Conservation (phyloP, 1,284 basidiomycete species). For the Marasmius sp. region DNA sequence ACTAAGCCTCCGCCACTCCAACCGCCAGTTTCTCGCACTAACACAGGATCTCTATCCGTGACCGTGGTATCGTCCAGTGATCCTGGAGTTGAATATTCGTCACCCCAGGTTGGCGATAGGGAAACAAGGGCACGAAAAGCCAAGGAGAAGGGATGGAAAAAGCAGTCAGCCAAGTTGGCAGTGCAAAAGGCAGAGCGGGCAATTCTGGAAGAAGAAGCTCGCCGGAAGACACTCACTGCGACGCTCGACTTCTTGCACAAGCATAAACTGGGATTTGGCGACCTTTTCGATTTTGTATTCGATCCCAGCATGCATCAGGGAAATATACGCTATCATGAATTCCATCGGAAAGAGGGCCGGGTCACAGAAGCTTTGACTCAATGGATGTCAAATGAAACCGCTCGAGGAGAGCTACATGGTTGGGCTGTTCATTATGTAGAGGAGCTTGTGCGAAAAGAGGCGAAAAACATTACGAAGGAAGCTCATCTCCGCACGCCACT, state of each 20-base stretch:
- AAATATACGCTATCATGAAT: constrained; percentile 13
- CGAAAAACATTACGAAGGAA: neutral
- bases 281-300: constrained; percentile 22
- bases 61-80: neutral
- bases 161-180: neutral
- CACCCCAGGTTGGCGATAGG: neutral
- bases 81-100: neutral
- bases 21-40: neutral
- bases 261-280: constrained; percentile 7
- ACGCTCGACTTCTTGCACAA: neutral
- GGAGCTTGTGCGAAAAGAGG: constrained; percentile 1
- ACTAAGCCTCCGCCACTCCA: neutral
- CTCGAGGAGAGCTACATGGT: neutral
- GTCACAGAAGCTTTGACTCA: constrained; percentile 16
- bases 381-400: constrained; percentile 14
- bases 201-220: neutral
- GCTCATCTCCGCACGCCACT: neutral
- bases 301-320: constrained; percentile 19
- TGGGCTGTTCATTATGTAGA: constrained; percentile 16
- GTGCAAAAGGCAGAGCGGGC: neutral
- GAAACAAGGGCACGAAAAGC: neutral
- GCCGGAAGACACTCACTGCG: neutral
- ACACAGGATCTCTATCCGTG: neutral
- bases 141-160: neutral
- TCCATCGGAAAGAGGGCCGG: constrained; percentile 11